Conservation (phyloP, 2,329 filamentous ascomycete species). For the Meredithiella fracta region DNA sequence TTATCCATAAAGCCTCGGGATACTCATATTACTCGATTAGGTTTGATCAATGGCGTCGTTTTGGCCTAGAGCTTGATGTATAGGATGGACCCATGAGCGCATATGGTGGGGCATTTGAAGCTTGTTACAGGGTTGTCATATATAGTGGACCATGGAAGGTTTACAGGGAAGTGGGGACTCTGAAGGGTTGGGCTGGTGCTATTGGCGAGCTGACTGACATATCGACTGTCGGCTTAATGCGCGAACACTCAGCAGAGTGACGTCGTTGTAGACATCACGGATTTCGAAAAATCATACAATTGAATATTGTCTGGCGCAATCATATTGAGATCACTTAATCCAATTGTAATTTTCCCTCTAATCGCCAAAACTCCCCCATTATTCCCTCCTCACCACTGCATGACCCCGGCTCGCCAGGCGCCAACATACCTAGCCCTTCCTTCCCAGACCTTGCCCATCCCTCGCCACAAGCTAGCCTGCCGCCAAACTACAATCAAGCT, state of each 20-base stretch:
- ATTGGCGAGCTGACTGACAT: not conserved
- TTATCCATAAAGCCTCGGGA: not conserved
- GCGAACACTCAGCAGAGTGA: not conserved
- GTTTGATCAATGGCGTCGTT: not conserved
- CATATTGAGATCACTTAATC: too few species aligned
- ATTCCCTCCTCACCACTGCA: not conserved
- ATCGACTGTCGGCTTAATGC: not conserved
- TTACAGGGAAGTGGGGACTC: not conserved
- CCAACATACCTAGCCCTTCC: not conserved
- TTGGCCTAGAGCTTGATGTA: not conserved
- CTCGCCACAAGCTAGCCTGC: not conserved
- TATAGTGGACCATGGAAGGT: not conserved
- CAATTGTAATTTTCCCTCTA: not conserved
- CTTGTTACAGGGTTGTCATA: not conserved
- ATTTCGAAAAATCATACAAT: too few species aligned
- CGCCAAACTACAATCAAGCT: not conserved
- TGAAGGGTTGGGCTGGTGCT: not conserved
- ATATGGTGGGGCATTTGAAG: constrained; percentile 1
- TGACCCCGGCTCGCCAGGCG: not conserved
- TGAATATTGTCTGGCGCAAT: too few species aligned
- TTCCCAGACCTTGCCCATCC: not conserved
- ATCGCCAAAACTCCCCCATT: not conserved
- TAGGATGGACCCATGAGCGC: not conserved
- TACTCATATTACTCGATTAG: not conserved
- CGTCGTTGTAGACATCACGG: not conserved